phyloP scores from a whole-genome alignment of 495 filamentous ascomycete genomes.

The Penicillium arizonense region DNA sequence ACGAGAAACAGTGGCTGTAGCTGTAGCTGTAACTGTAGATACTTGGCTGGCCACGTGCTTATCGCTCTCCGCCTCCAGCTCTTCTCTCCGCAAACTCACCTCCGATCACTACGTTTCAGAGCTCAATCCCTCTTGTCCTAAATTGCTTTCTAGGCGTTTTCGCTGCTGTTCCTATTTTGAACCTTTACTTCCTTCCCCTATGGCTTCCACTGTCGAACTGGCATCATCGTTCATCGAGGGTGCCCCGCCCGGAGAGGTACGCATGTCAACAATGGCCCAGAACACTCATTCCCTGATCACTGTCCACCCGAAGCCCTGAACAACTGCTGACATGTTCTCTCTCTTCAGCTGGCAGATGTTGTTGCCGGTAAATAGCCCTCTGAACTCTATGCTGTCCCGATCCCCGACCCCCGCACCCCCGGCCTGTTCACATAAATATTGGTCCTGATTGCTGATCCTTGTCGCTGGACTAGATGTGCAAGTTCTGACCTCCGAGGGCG shows the following conservation, averaged over 20 bases:
- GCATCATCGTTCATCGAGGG: slow-evolving; percentile 88
- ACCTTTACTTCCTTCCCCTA: slow-evolving; percentile 12
- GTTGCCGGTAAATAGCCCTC: slow-evolving; percentile 65
- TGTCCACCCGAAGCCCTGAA: slow-evolving; percentile 1
- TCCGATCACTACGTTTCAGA: slow-evolving; percentile 1
- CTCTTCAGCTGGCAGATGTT: slow-evolving; percentile 77
- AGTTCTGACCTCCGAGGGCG: slow-evolving; percentile 69
- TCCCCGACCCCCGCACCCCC: slow-evolving; percentile 5
- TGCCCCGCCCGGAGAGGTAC: slow-evolving; percentile 95
- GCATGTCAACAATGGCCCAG: slow-evolving; percentile 16
- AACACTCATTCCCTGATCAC: slow-evolving; percentile 1
- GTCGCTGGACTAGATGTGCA: slow-evolving; percentile 71
- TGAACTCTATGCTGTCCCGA: not conserved
- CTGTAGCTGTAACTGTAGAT: not conserved
- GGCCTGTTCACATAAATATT: not conserved
- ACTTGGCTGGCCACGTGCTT: slow-evolving; percentile 20
- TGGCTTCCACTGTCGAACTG: slow-evolving; percentile 55
- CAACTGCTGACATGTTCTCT: not conserved
- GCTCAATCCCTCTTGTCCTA: not conserved
- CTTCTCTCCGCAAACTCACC: slow-evolving; percentile 15
- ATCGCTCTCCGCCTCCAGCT: slow-evolving; percentile 25
- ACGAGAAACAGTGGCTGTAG: not conserved
- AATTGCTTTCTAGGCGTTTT: too few species aligned
- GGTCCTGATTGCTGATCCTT: slow-evolving; percentile 24
- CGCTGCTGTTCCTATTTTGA: not conserved